Evolutionary conservation across 1,284 basidiomycete genomes (phyloP).

Genomic region (Cutaneotrichosporon sp.): DNA sequence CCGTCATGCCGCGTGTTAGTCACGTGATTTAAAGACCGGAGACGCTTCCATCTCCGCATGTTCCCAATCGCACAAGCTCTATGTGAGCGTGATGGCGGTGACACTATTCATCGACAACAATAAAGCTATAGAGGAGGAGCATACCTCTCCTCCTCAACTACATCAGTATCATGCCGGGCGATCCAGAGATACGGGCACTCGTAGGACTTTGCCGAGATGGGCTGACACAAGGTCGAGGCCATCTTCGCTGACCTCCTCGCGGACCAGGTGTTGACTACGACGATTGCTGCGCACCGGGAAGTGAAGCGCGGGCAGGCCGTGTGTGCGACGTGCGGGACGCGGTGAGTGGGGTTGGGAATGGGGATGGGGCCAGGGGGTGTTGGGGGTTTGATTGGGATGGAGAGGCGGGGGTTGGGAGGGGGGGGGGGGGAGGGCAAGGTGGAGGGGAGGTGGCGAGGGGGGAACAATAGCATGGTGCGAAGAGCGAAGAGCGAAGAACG

Average conservation of each 20-base stretch:
- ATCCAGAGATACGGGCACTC: conserved; percentile 19
- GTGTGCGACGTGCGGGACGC: conserved; percentile 39
- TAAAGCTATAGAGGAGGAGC: conserved; percentile 2
- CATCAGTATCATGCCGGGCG: conserved; percentile 5
- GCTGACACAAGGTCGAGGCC: conserved; percentile 31
- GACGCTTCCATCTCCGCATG: not conserved
- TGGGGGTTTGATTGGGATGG: too few relatives aligned
- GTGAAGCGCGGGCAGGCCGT: conserved; percentile 40
- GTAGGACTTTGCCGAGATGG: conserved; percentile 1
- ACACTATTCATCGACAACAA: not conserved
- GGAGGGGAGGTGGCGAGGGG: too few relatives aligned
- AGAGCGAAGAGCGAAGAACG: too few relatives aligned
- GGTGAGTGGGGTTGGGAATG: conserved; percentile 22
- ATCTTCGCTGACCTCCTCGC: conserved; percentile 44
- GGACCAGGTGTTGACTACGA: conserved; percentile 37
- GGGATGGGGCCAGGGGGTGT: too few relatives aligned
- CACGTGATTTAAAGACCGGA: conserved; percentile 11
- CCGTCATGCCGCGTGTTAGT: conserved; percentile 9
- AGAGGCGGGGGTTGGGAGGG: too few relatives aligned
- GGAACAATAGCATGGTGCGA: too few relatives aligned
- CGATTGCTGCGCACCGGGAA: conserved; percentile 46
- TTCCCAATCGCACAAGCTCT: too few relatives aligned
- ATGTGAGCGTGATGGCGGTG: not conserved
- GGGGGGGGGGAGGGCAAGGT: too few relatives aligned
- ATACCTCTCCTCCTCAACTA: not conserved